Evolutionary conservation across 2,329 filamentous ascomycete species (phyloP).

Genomic region (Ophiocordyceps camponoti-floridani): DNA sequence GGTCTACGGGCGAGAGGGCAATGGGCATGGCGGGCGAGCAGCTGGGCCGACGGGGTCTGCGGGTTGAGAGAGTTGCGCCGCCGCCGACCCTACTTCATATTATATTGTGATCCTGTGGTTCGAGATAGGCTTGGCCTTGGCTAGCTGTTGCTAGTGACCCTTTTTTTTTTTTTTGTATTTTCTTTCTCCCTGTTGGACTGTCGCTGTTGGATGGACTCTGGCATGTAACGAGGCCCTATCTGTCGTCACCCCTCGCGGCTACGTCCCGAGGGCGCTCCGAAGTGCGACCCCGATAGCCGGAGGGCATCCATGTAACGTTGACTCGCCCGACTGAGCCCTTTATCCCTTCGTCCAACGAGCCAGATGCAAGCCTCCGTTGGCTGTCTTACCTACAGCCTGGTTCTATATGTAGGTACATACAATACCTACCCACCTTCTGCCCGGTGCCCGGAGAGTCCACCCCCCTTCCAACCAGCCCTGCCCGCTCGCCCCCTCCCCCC

Average conservation of each 20-base stretch:
- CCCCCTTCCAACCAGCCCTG: no score
- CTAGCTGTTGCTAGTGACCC: no score
- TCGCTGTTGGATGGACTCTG: not conserved
- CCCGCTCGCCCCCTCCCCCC: no score
- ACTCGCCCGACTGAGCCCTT: conserved; percentile 1
- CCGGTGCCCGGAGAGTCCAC: no score
- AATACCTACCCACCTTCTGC: no score
- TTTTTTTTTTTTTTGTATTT: no score
- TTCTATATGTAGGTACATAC: no score
- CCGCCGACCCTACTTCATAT: not conserved
- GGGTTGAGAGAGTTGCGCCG: not conserved
- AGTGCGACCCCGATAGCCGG: not conserved
- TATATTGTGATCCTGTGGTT: not conserved
- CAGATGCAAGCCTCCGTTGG: not conserved
- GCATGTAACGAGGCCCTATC: not conserved
- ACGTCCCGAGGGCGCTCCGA: not conserved
- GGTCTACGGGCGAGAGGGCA: conserved; percentile 18
- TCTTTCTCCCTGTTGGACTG: not conserved
- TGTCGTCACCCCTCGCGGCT: not conserved
- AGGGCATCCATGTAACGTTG: conserved; percentile 4
- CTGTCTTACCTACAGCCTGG: not conserved
- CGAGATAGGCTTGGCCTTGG: not conserved
- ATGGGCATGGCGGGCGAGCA: conserved; percentile 24
- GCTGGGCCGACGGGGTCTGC: not conserved
- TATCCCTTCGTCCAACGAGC: not conserved